A percentile compares a stretch with the other conserved stretches of the same genome.
phyloP scores from a whole-genome alignment of 805 yeast genomes.

The Starmerella davenportii region DNA sequence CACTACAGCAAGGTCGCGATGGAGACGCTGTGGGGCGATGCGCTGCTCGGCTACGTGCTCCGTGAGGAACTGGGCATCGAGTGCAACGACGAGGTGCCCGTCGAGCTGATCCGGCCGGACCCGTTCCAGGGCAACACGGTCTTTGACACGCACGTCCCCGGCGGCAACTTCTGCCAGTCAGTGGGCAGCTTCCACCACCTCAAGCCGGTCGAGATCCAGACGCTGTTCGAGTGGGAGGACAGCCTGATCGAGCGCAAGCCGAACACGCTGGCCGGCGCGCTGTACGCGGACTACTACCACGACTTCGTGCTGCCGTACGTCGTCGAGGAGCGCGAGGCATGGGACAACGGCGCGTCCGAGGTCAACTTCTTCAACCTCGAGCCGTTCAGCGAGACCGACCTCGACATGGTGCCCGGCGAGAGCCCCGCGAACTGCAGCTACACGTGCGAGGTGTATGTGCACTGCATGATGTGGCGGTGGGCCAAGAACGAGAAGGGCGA shows the following conservation, averaged over 20 bases:
- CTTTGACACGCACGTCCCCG: conserved; percentile 10
- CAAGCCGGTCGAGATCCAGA: conserved; percentile 20
- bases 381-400: neutral
- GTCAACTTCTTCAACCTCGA: neutral
- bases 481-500: neutral
- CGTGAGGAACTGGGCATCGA: conserved; percentile 15
- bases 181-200: conserved; percentile 23
- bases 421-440: conserved; percentile 6
- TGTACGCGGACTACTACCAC: conserved; percentile 21
- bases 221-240: conserved; percentile 23
- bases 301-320: conserved; percentile 22
- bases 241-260: conserved; percentile 15
- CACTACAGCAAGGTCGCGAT: conserved; percentile 16
- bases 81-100: conserved; percentile 4
- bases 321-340: conserved; percentile 12
- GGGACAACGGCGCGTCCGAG: conserved; percentile 14
- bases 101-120: conserved; percentile 4
- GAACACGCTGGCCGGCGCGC: conserved; percentile 7
- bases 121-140: conserved; percentile 24
- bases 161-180: conserved; percentile 21
- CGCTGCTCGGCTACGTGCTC: conserved; percentile 20
- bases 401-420: conserved; percentile 4
- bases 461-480: conserved; percentile 13
- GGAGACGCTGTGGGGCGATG: conserved; percentile 24
- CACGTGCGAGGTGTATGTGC: conserved; percentile 5